Evolutionary conservation across 1,139 yeast species (phyloP), one percentile per base, ranked within the genome.

Genomic region (Hyphopichia pseudoburtonii): DNA sequence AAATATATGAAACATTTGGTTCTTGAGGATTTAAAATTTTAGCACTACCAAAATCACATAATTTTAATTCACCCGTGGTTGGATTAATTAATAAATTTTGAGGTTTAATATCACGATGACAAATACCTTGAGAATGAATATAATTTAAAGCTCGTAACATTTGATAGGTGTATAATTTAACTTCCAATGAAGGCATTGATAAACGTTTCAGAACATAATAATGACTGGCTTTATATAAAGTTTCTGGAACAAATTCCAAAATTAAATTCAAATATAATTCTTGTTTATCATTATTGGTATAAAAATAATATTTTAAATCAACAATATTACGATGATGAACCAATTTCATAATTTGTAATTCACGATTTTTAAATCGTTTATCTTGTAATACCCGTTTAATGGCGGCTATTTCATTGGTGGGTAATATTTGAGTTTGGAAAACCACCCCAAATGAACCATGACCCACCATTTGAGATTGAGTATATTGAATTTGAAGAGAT

Each of bases 31-130:
- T 86, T 43, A 92, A 74, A 40, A 86, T 84, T 62, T 92, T 92
- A 22, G 98, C 98, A n/a, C 94, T 82, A n/a, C 98, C 98, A 62
- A 92, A 92, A 65, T 92, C 98, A 64, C 98, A 92, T 35, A 92
- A 77, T 64, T 92, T 92, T 48, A 94, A 75, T 40, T 85, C 78
- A 11, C 95, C 95, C 8, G 83, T 75, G 33, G 78, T 75, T 18
- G 97, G 96, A 60, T 92, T 92, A 45, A 92, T 85, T 53, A 92
- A 72, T 43, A 92, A 73, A 63, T 92, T 92, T 57, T 94, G 97
- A 3, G 98, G 98, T 61, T 92, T 92, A 52, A 92, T 92, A 64
- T 92, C 98, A 58, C 98, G 81, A 63, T 92, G 98, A 63, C 98
- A 92, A 48, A 94, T 92, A 19, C 95, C 95, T 50, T 79, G 79